Conservation (phyloP, 1,139 yeast species). For the Debaryomyces subglobosus region DNA sequence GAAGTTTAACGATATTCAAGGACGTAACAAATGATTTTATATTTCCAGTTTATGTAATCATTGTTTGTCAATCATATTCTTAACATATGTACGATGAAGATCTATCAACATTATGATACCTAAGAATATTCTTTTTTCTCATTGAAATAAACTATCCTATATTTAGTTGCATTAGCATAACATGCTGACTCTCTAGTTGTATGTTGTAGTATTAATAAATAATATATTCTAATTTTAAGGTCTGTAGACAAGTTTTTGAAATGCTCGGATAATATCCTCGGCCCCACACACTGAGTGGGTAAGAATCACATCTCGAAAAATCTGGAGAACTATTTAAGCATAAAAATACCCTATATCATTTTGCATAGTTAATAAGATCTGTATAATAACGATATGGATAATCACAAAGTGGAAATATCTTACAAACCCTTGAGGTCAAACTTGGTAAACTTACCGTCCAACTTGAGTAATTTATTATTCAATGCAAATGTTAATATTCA, state of each 20-base stretch:
- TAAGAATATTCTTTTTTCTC: neutral
- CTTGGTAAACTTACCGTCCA: conserved; percentile 61
- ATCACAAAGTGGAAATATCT: conserved; percentile 33
- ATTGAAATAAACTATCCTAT: neutral
- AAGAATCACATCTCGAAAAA: conserved; percentile 12
- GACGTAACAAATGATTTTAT: neutral
- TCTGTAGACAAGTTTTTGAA: neutral
- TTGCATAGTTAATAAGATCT: neutral
- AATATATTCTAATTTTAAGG: neutral
- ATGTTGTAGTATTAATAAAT: neutral
- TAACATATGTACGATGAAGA: neutral
- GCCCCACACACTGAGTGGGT: conserved; percentile 7
- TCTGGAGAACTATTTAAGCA: conserved; percentile 18
- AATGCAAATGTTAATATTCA: conserved; percentile 61
- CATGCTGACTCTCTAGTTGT: neutral
- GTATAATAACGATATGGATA: conserved; percentile 33
- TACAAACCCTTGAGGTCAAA: conserved; percentile 50
- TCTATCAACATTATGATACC: neutral
- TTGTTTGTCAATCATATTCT: neutral
- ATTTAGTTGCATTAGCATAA: neutral
- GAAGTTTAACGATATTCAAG: conserved; percentile 5
- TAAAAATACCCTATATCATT: neutral
- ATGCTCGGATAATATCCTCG: conserved; percentile 7
- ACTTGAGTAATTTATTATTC: conserved; percentile 50
- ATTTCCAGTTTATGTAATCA: neutral